Conservation (phyloP, 2,329 filamentous ascomycete species). For the Aureobasidium sp. region DNA sequence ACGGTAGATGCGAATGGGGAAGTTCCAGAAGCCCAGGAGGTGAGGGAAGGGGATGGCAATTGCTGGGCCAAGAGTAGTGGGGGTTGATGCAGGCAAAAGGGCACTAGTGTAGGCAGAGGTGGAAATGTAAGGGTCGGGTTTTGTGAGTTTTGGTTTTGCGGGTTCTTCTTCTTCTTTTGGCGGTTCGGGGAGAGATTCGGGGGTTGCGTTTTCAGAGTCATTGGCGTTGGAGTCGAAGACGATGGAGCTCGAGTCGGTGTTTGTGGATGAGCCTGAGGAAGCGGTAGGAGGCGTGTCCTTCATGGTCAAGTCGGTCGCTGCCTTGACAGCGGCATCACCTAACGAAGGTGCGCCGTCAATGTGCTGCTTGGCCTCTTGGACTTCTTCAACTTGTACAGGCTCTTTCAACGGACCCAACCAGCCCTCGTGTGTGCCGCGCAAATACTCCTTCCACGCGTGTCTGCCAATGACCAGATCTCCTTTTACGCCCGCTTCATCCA, state of each 20-base stretch:
- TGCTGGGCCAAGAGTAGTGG: conserved; percentile 63
- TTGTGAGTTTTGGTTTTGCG: conserved; percentile 43
- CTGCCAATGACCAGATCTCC: conserved; percentile 86
- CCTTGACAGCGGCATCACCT: conserved; percentile 21
- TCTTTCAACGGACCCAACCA: conserved; percentile 80
- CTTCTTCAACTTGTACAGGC: conserved; percentile 32
- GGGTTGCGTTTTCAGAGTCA: neutral
- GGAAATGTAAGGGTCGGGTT: conserved; percentile 65
- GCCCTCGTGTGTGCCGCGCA: conserved; percentile 87
- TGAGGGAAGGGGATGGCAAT: conserved; percentile 72
- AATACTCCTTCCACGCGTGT: conserved; percentile 96
- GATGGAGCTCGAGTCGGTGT: conserved; percentile 5
- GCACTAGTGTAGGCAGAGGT: conserved; percentile 63
- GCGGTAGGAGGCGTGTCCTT: conserved; percentile 2
- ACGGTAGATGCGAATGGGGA: conserved; percentile 73
- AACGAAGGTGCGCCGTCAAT: conserved; percentile 17
- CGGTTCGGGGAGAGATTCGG: conserved; percentile 15
- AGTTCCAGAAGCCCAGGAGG: conserved; percentile 85
- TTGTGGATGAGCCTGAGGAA: conserved; percentile 24
- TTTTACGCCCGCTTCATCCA: conserved; percentile 61
- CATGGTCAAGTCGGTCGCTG: conserved; percentile 15
- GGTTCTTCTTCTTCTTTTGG: conserved; percentile 30
- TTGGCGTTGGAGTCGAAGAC: conserved; percentile 15
- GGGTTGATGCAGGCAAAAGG: conserved; percentile 55
- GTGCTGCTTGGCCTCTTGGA: conserved; percentile 12